Evolutionary conservation across 2,329 filamentous ascomycete genomes (phyloP), one percentile per base, ranked within the genome.

Genomic region (Scopulariopsis brevicaulis): DNA sequence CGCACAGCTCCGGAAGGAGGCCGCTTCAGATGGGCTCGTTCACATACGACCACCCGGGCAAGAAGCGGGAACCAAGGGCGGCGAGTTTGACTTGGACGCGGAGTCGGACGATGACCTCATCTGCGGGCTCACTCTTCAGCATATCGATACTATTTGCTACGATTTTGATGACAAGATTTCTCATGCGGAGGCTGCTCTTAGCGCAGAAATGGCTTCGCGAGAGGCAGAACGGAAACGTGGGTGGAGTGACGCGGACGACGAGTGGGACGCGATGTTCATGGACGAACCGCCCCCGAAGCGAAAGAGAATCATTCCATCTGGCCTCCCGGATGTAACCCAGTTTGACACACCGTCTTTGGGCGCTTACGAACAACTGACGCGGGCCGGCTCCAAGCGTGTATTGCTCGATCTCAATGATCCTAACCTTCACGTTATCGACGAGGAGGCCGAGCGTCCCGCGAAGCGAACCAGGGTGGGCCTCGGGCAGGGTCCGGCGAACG

Each of bases 321-420:
- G 83, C 12, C 73, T 86, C 7, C 81, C 83, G 0, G 76, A 78
- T 40, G 78, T 83, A 20, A 77, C 80, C 1, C 75, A 75, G 34
- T 85, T 85, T 59, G 77, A 80, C 2, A 78, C 88, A 2, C 87
- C 88, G 1, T 84, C 85, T 3, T 86, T 96, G 63, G 89, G 95
- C 66, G 83, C 96, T 61, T 94, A 92, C 18, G 85, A 92, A 65
- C 78, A 82, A 59, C 81, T 84, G 5, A 91, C 89, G 1, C 78
- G 85, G 15, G 83, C 83, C 63, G 79, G 91, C 51, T 85, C 89
- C 3, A 92, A 90, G 70, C 85, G 85, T 52, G 87, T 96, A 25
- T 82, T 86, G 1, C 78, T 99, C 56, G 92, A 97, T 65, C 80
- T 94, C 70, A 92, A 91, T 64, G 94, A 99, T 67, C 89, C 92